A percentile compares a stretch with the other conserved stretches of the same genome.
Evolutionary conservation across 2,329 filamentous ascomycete species (phyloP).

Genomic region (Nigrospora osmanthi): DNA sequence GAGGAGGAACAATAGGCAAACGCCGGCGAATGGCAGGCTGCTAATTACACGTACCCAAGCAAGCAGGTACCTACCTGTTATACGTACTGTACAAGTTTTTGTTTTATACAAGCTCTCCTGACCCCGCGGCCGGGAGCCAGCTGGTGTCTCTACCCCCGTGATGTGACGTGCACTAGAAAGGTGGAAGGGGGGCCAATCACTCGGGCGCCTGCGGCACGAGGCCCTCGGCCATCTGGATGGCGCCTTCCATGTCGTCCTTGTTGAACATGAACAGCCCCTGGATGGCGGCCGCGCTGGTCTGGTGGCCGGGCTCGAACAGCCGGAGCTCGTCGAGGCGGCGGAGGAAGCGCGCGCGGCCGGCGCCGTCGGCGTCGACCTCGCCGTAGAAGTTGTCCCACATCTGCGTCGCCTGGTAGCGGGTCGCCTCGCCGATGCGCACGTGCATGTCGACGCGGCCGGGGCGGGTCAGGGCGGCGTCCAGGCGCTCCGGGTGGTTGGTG

Average conservation of each 20-base stretch:
- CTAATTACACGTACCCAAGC: no score
- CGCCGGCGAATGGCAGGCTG: no score
- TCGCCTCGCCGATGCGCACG: slow-evolving; percentile 81
- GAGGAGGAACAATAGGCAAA: background rate
- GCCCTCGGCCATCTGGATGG: slow-evolving; percentile 70
- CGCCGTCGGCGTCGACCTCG: slow-evolving; percentile 61
- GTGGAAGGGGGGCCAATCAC: no score
- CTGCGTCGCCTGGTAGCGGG: slow-evolving; percentile 70
- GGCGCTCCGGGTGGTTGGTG: slow-evolving; percentile 84
- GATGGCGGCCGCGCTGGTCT: slow-evolving; percentile 81
- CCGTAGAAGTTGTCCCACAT: slow-evolving; percentile 97
- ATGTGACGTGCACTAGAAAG: no score
- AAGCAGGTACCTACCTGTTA: no score
- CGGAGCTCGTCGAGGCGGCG: slow-evolving; percentile 60
- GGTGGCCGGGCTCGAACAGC: slow-evolving; percentile 52
- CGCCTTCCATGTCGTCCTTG: slow-evolving; percentile 82
- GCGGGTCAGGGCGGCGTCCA: slow-evolving; percentile 82
- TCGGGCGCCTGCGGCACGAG: slow-evolving; percentile 30
- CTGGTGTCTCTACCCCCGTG: no score
- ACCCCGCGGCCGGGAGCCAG: no score
- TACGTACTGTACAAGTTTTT: no score
- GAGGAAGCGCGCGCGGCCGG: slow-evolving; percentile 62
- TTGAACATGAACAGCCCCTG: slow-evolving; percentile 95
- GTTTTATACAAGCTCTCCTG: no score
- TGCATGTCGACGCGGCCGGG: slow-evolving; percentile 94